phyloP scores from a whole-genome alignment of 345 rosid genomes.

The Mangifera indica region DNA sequence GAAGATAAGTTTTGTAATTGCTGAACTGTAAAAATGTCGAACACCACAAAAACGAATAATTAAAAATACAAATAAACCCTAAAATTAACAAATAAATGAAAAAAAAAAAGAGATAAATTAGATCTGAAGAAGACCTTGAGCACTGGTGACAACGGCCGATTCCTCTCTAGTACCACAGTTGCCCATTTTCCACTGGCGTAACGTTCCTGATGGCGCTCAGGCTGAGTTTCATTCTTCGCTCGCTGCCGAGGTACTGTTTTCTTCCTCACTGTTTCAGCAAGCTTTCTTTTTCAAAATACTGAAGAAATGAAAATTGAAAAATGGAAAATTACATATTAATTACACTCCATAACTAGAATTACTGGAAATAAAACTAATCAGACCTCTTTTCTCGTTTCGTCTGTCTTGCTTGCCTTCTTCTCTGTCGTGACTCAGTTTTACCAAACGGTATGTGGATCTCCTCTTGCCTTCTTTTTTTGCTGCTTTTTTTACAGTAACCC shows the following conservation, averaged over 20 bases:
- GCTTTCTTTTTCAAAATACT: too few relatives aligned
- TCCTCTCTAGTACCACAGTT: conserved; percentile 98
- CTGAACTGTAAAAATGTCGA: conserved; percentile 48
- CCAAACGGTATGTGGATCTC: background rate
- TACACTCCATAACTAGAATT: too few relatives aligned
- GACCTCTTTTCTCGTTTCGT: too few relatives aligned
- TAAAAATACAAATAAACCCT: conserved; percentile 6
- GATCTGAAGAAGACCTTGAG: conserved; percentile 66
- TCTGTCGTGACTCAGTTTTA: too few relatives aligned
- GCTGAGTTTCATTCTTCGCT: conserved; percentile 26
- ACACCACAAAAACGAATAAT: background rate
- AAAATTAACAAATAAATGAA: background rate
- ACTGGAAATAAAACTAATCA: too few relatives aligned
- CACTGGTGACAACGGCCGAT: conserved; percentile 74
- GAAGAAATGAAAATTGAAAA: too few relatives aligned
- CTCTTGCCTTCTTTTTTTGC: background rate
- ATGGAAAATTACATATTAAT: too few relatives aligned
- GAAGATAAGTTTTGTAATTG: conserved; percentile 57
- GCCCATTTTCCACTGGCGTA: conserved; percentile 49
- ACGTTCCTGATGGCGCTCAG: conserved; percentile 5
- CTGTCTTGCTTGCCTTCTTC: too few relatives aligned
- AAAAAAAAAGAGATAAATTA: conserved; percentile 1
- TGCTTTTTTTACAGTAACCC: too few relatives aligned
- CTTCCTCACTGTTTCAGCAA: background rate
- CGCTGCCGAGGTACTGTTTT: background rate